These are phyloP conservation scores for Pestalotiopsis fici DNA, from an alignment of 2,329 filamentous ascomycete genomes.

Conservation along the genomic window DNA sequence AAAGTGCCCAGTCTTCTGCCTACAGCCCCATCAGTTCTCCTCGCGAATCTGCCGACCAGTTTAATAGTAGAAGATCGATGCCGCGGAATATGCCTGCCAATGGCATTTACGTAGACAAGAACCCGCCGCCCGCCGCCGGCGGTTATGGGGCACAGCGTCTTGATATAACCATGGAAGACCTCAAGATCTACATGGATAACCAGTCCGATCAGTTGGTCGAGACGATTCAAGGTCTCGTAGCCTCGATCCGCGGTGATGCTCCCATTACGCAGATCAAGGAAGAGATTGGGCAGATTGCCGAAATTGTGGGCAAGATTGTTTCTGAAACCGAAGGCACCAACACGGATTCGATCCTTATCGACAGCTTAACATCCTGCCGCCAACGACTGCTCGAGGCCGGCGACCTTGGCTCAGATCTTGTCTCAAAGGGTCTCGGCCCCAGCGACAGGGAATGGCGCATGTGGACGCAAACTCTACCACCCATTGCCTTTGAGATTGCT, in stretches of 20 bases:
- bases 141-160: slow-evolving; percentile 37
- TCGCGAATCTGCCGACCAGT: slow-evolving; percentile 52
- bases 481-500: slow-evolving; percentile 85
- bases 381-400: slow-evolving; percentile 66
- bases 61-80: slow-evolving; percentile 17
- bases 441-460: slow-evolving; percentile 59
- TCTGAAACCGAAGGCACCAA: slow-evolving; percentile 62
- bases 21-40: slow-evolving; percentile 76
- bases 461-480: slow-evolving; percentile 73
- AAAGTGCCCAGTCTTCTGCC: slow-evolving; percentile 70
- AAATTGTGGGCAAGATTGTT: slow-evolving; percentile 71
- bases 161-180: slow-evolving; percentile 47
- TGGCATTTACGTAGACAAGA: slow-evolving; percentile 35
- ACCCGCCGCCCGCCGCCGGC: slow-evolving; percentile 35
- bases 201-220: slow-evolving; percentile 79
- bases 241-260: slow-evolving; percentile 67
- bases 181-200: slow-evolving; percentile 77
- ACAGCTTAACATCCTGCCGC: slow-evolving; percentile 63
- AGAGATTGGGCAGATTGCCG: slow-evolving; percentile 71
- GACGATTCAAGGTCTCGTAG: slow-evolving; percentile 79
- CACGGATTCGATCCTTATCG: slow-evolving; percentile 52
- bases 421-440: slow-evolving; percentile 49
- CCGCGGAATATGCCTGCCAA: slow-evolving; percentile 24
- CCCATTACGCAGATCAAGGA: slow-evolving; percentile 64
- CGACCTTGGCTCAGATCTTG: slow-evolving; percentile 61